phyloP scores from a whole-genome alignment of 2,329 filamentous ascomycete species.

The Xylariaceae sp. region DNA sequence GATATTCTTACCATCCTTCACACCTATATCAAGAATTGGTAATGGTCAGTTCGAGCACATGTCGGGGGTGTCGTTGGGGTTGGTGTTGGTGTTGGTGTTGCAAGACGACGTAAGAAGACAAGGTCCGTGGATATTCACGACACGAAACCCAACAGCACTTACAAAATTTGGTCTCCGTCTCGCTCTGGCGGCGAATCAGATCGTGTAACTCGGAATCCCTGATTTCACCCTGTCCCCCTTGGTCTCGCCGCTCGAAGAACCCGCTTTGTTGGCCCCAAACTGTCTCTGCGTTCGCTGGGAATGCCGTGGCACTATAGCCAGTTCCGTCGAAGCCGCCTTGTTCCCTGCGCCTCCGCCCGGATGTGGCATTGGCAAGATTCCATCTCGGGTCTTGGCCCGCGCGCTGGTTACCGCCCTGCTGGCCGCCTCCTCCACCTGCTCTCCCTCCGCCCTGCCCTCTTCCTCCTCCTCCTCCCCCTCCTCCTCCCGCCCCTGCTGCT shows the following conservation, averaged over 20 bases:
- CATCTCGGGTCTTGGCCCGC: too few species aligned
- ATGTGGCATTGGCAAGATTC: too few species aligned
- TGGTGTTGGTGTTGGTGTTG: background rate
- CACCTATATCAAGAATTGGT: background rate
- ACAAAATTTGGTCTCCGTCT: slow-evolving; percentile 3
- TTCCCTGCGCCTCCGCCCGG: too few species aligned
- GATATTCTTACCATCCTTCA: background rate
- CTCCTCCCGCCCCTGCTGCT: background rate
- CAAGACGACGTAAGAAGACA: background rate
- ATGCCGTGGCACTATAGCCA: too few species aligned
- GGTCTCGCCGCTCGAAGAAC: too few species aligned
- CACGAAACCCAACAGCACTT: background rate
- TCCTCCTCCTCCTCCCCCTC: background rate
- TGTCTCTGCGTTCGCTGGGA: too few species aligned
- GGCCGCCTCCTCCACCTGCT: background rate
- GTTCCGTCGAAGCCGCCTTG: too few species aligned
- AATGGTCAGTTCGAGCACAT: background rate
- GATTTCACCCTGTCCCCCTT: too few species aligned
- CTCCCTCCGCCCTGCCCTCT: background rate
- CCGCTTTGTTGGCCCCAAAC: too few species aligned
- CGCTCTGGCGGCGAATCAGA: background rate
- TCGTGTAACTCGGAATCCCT: background rate
- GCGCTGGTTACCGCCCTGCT: too few species aligned
- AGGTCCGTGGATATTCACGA: background rate
- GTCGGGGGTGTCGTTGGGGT: background rate